phyloP scores from a whole-genome alignment of 2,329 filamentous ascomycete genomes.

The Fonsecaea erecta region DNA sequence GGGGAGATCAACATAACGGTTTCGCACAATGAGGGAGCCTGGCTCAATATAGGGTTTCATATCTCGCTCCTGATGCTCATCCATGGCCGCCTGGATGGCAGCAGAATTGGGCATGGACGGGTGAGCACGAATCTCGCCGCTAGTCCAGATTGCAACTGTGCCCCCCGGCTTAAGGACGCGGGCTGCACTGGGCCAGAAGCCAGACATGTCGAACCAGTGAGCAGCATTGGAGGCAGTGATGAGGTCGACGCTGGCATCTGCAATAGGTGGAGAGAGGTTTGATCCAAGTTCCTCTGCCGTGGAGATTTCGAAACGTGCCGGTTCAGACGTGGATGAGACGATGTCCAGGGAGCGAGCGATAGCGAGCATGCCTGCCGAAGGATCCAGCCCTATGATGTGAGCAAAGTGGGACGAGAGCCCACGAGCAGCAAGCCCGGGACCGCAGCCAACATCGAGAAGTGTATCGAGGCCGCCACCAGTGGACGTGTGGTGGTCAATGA shows the following conservation, averaged over 20 bases:
- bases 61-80: constrained; percentile 47
- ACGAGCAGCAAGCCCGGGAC: constrained; percentile 58
- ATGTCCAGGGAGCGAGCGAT: constrained; percentile 45
- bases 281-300: constrained; percentile 52
- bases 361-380: constrained; percentile 59
- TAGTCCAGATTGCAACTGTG: constrained; percentile 59
- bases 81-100: constrained; percentile 51
- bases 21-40: constrained; percentile 50
- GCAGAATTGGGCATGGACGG: constrained; percentile 47
- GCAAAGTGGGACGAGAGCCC: constrained; percentile 54
- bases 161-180: constrained; percentile 56
- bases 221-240: constrained; percentile 56
- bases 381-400: constrained; percentile 56
- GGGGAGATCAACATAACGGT: constrained; percentile 50
- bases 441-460: constrained; percentile 62
- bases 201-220: constrained; percentile 62
- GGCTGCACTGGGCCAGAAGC: constrained; percentile 56
- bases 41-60: constrained; percentile 48
- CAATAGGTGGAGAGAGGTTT: constrained; percentile 39
- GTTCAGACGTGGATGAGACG: constrained; percentile 39
- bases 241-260: constrained; percentile 51
- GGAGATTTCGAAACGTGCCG: constrained; percentile 50
- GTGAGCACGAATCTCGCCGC: constrained; percentile 38
- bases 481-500: constrained; percentile 54
- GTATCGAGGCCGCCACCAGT: constrained; percentile 51